Conservation (phyloP, 139 green algal genomes). For the Parachlorella kessleri region DNA sequence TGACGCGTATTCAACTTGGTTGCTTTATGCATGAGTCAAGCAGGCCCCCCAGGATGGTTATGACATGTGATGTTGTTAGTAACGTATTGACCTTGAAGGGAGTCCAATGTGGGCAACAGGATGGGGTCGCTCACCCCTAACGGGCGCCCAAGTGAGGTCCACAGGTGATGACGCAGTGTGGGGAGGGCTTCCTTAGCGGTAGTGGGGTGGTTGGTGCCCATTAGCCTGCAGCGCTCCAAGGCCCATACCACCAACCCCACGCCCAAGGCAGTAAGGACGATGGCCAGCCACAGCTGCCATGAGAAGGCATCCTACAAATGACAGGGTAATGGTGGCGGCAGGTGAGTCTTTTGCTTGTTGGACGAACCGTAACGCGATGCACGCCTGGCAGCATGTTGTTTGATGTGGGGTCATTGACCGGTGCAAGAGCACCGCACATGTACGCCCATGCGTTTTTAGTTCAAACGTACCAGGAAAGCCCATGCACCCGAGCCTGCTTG, state of each 20-base stretch:
- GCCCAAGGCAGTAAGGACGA: not conserved
- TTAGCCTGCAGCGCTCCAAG: not conserved
- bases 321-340: too few species aligned
- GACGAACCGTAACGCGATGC: not conserved
- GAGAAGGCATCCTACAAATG: too few species aligned
- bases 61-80: too few species aligned
- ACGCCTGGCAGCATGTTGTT: not conserved
- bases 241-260: slow-evolving; percentile 1
- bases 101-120: too few species aligned
- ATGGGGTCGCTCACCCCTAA: slow-evolving; percentile 13
- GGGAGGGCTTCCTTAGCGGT: too few species aligned
- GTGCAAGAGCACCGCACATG: not conserved
- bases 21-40: too few species aligned
- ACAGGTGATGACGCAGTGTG: slow-evolving; percentile 1
- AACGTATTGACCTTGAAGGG: too few species aligned
- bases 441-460: too few species aligned
- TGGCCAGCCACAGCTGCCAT: slow-evolving; percentile 17
- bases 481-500: not conserved
- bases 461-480: not conserved
- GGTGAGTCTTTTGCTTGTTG: too few species aligned
- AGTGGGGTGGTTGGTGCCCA: too few species aligned
- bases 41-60: too few species aligned
- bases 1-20: too few species aligned
- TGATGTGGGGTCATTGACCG: not conserved
- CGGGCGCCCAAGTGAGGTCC: not conserved